A percentile compares a stretch with the other conserved stretches of the same genome.
Evolutionary conservation across 495 filamentous ascomycete species (phyloP).

Genomic region (Penicillium cinerascens): DNA sequence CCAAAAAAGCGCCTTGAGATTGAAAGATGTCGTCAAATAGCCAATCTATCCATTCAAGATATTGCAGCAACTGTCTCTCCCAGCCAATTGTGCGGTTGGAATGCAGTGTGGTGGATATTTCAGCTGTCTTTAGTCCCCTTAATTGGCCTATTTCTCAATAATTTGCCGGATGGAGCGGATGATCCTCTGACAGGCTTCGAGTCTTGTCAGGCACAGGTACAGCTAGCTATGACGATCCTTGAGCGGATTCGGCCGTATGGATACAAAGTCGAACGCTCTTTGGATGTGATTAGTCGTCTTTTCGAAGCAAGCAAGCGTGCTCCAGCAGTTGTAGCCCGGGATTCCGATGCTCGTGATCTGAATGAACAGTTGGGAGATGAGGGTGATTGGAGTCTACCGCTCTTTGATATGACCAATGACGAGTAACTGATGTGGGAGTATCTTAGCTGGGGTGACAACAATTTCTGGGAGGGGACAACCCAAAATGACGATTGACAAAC

Average conservation of each 20-base stretch:
- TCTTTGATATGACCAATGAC: background rate
- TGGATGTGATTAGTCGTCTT: conserved; percentile 61
- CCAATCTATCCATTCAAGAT: conserved; percentile 60
- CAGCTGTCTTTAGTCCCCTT: conserved; percentile 73
- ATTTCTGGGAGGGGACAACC: conserved; percentile 10
- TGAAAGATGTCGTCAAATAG: conserved; percentile 58
- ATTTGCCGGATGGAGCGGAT: conserved; percentile 23
- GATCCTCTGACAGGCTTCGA: conserved; percentile 46
- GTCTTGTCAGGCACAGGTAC: conserved; percentile 46
- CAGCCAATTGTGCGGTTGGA: conserved; percentile 75
- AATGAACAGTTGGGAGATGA: background rate
- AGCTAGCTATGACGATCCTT: conserved; percentile 60
- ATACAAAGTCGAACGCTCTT: conserved; percentile 58
- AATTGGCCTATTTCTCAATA: conserved; percentile 51
- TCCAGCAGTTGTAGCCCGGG: background rate
- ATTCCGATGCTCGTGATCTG: background rate
- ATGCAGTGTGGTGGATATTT: conserved; percentile 71
- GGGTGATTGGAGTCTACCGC: conserved; percentile 15
- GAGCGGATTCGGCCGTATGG: conserved; percentile 63
- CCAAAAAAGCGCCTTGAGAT: conserved; percentile 64
- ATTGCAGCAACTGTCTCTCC: conserved; percentile 56
- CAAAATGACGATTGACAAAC: no score
- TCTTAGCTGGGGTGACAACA: conserved; percentile 23
- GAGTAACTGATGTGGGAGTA: conserved; percentile 23
- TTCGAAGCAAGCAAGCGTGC: conserved; percentile 47